Evolutionary conservation across 2,329 filamentous ascomycete genomes (phyloP), one percentile per base, ranked within the genome.

Genomic region (Calonectria pseudoturangicola): DNA sequence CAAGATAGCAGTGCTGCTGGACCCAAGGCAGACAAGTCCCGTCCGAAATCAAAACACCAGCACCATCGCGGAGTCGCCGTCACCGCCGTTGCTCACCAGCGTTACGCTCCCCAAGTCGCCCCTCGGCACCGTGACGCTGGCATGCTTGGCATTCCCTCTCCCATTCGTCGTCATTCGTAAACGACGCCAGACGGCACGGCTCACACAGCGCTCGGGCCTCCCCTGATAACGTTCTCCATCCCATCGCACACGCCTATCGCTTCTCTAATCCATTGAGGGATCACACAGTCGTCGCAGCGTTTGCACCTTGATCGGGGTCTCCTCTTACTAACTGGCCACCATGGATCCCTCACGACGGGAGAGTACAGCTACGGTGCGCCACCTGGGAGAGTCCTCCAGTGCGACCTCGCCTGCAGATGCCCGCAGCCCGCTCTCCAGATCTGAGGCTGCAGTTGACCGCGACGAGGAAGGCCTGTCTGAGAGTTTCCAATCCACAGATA

Each of bases 401-500:
- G 77, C 83, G 72, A 76, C 87, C 70, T 88, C 89, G 66, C 88
- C 90, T 18, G 88, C 87, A 62, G 88, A 91, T 73, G 87, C 85
- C 73, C 86, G 88, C 63, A 77, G 78, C 71, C 85, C 86, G 66
- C 82, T 84, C 39, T 76, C 82, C 48, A 82, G 81, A 74, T 79
- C 84, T 73, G 83, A 85, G 62, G 77, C 83, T 56, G 74, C 83
- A 56, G 74, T 83, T 54, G 78, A 79, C 67, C 84, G 81, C 70
- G 78, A 81, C 27, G 87, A 87, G 45, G 87, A 89, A 60, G 84
- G 82, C 28, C 80, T 87, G 60, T 85, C 88, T 5, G 90, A 91
- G 77, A 90, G 87, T 81, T 88, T 87, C 77, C 89, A 91, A 79
- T 90, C 90, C 25, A 88, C 88, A 27, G 91, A 92, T 70, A 92